Base-by-base conservation (phyloP, 371 early-diverging fungal genomes). In the Dinochytrium kinnereticum region DNA sequence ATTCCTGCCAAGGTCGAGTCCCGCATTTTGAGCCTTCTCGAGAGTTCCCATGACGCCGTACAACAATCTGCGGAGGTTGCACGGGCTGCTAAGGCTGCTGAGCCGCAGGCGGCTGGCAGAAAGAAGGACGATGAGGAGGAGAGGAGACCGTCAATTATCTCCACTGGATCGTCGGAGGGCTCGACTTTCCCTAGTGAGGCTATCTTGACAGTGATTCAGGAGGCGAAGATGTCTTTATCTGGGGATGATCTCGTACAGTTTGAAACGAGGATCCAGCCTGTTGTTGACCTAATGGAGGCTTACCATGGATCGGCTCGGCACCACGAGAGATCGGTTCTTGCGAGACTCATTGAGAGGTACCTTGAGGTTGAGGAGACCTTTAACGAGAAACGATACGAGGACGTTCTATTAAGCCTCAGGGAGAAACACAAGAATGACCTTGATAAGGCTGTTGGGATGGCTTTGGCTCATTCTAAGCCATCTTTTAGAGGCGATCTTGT, bases 311-410 rank as follows among this genome's bases (percentile, higher is more conserved):
- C 37, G 44, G 51, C 70, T 39, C 40, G 65, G 49, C 59, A 38
- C 55, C 82, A 95, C 67, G 95, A 92, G 75, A 87, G 91, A 78
- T 69, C 80, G 59, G 89, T 92, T 51, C 87, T 96, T 64, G 88
- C 87, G 13, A 81, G 87, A 49, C 86, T 97, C 50, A 84, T 98
- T 72, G 89, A 94, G 74, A 88, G 89, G 67, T 98, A 93, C 89
- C 89, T 92, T 69, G 88, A 91, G 61, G 91, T 93, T 51, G 97
- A 98, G 82, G 86, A 88, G 1, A 79, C 95, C 59, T 98, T 97
- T 80, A 88, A 90, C 65, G 80, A 70, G 26, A 81, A 87, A 64
- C 92, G 94, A 59, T 95, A 95, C 71, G 96, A 97, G 78, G 95
- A 94, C 69, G 95, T 91, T 17, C 82, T 97, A 76, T 80, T 94